Conservation (phyloP, 1,284 basidiomycete genomes). For the Somion occarium region DNA sequence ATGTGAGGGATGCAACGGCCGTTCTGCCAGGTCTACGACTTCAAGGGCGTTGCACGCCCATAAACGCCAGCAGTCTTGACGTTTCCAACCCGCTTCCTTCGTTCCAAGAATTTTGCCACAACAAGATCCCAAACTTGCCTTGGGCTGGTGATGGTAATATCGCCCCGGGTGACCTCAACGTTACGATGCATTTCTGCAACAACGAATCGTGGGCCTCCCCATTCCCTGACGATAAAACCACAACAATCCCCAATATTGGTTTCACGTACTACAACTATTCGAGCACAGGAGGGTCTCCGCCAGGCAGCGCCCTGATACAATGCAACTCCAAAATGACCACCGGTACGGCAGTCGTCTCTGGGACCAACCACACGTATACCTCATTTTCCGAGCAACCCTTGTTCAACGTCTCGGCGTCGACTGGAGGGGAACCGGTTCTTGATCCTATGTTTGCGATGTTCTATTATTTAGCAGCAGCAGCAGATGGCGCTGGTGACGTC, state of each 20-base stretch:
- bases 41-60: conserved; percentile 4
- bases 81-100: background rate
- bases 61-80: background rate
- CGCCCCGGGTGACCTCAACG: background rate
- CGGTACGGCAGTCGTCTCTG: conserved; percentile 1
- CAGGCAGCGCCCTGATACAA: conserved; percentile 3
- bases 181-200: background rate
- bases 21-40: conserved; percentile 16
- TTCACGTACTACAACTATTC: background rate
- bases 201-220: background rate
- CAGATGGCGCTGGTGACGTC: background rate
- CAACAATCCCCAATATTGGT: background rate
- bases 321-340: conserved; percentile 3
- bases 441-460: conserved; percentile 5
- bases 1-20: conserved; percentile 8
- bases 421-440: conserved; percentile 5
- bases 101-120: background rate
- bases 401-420: background rate
- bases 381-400: background rate
- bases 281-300: background rate
- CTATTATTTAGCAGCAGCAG: background rate
- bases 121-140: background rate
- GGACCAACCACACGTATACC: conserved; percentile 4
- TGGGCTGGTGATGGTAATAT: background rate
- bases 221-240: background rate